Evolutionary conservation across 2,329 filamentous ascomycete genomes (phyloP).

Genomic region (Hypoxylon sp.): DNA sequence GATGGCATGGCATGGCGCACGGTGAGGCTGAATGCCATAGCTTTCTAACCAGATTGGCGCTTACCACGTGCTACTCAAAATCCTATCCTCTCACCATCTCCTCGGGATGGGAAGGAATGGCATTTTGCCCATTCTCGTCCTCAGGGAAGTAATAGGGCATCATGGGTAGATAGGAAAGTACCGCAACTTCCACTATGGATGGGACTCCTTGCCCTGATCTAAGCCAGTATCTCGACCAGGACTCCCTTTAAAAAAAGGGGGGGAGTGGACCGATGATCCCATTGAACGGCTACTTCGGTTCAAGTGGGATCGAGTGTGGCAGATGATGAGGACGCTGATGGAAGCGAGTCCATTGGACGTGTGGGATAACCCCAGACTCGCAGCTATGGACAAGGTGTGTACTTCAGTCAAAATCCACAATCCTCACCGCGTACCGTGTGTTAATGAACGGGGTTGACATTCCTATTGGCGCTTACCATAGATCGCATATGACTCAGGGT

Average conservation of each 20-base stretch:
- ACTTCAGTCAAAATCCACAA: conserved; percentile 11
- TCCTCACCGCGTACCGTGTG: conserved; percentile 9
- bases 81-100: conserved; percentile 6
- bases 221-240: conserved; percentile 14
- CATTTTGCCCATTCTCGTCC: conserved; percentile 1
- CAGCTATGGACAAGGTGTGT: conserved; percentile 22
- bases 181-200: not conserved
- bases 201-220: conserved; percentile 5
- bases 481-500: conserved; percentile 15
- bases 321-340: conserved; percentile 4
- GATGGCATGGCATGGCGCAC: conserved; percentile 9
- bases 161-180: not conserved
- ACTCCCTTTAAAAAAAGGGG: conserved; percentile 10
- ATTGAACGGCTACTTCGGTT: conserved; percentile 15
- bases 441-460: conserved; percentile 3
- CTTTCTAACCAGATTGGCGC: conserved; percentile 8
- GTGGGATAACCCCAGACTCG: conserved; percentile 25
- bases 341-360: conserved; percentile 23
- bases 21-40: conserved; percentile 17
- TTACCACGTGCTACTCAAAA: conserved; percentile 12
- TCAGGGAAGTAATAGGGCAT: conserved; percentile 2
- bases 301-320: conserved; percentile 32
- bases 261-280: conserved; percentile 11
- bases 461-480: conserved; percentile 12
- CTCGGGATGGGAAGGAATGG: conserved; percentile 11